Conservation (phyloP, 2,329 filamentous ascomycete genomes). For the Akanthomyces muscarius region DNA sequence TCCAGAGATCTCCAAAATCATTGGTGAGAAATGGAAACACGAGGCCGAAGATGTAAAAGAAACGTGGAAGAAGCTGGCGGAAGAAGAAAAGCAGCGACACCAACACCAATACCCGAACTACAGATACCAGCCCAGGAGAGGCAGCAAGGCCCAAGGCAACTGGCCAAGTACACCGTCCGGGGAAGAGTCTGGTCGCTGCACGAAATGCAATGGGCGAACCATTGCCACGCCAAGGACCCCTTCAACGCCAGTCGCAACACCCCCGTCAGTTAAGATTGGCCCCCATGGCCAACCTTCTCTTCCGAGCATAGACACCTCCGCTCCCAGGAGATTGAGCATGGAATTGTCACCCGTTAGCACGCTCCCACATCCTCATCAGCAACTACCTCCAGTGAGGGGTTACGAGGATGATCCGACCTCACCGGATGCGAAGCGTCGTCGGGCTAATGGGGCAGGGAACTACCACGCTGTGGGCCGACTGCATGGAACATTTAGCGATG, state of each 20-base stretch:
- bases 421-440: conserved; percentile 59
- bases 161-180: conserved; percentile 33
- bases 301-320: conserved; percentile 24
- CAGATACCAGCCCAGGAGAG: conserved; percentile 82
- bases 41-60: conserved; percentile 71
- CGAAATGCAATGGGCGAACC: conserved; percentile 67
- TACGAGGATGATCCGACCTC: conserved; percentile 38
- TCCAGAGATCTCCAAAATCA: conserved; percentile 95
- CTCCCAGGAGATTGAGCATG: conserved; percentile 28
- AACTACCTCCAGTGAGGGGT: conserved; percentile 24
- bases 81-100: conserved; percentile 89
- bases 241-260: conserved; percentile 41
- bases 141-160: conserved; percentile 33
- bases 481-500: conserved; percentile 18
- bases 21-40: conserved; percentile 85
- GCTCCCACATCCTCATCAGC: conserved; percentile 23
- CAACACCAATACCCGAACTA: conserved; percentile 89
- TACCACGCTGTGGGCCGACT: conserved; percentile 28
- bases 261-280: conserved; percentile 30
- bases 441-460: conserved; percentile 45
- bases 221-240: conserved; percentile 61
- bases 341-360: conserved; percentile 25
- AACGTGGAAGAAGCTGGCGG: conserved; percentile 84
- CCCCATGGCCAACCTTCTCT: conserved; percentile 23
- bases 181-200: conserved; percentile 57